Evolutionary conservation across 2,329 filamentous ascomycete species (phyloP).

Genomic region (Arthroderma sp.): DNA sequence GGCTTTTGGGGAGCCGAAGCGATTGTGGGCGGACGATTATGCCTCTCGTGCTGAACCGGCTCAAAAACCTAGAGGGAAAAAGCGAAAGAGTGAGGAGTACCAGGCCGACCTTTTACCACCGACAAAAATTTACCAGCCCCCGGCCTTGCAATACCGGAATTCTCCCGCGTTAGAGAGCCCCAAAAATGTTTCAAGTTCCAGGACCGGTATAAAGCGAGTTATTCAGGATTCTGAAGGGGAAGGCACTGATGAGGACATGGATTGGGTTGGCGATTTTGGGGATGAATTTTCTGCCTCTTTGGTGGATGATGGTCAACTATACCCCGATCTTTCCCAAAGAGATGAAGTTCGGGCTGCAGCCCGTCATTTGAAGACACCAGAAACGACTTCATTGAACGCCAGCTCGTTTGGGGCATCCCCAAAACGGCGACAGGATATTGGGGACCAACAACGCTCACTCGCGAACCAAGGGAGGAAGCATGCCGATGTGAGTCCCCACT

Average conservation of each 20-base stretch:
- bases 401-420: no score
- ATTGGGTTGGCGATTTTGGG: constrained; percentile 7
- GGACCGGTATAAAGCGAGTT: constrained; percentile 6
- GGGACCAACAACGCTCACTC: no score
- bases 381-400: not conserved
- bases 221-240: constrained; percentile 27
- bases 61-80: constrained; percentile 28
- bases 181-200: constrained; percentile 3
- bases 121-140: constrained; percentile 14
- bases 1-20: constrained; percentile 28
- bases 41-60: constrained; percentile 25
- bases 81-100: constrained; percentile 38
- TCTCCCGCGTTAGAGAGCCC: not conserved
- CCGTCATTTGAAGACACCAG: not conserved
- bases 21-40: constrained; percentile 33
- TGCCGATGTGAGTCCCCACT: not conserved
- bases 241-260: constrained; percentile 6
- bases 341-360: not conserved
- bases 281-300: constrained; percentile 6
- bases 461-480: not conserved
- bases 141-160: constrained; percentile 9
- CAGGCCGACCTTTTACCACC: constrained; percentile 25
- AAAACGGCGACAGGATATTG: no score
- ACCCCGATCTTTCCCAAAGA: constrained; percentile 7
- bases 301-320: constrained; percentile 1